Base-by-base conservation (phyloP, 2,329 filamentous ascomycete genomes). In the Aspergillus sergii region DNA sequence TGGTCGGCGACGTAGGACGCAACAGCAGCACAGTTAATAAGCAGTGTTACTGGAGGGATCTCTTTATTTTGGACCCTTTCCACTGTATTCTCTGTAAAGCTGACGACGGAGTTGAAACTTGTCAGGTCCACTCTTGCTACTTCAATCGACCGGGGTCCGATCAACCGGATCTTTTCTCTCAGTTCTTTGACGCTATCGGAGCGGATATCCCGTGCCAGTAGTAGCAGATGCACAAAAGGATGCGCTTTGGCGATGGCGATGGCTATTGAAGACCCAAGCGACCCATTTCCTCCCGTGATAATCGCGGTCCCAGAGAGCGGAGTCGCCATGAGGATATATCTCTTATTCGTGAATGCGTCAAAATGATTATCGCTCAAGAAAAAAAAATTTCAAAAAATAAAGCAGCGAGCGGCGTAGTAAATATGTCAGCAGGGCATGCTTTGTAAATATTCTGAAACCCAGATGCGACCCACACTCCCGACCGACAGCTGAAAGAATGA, bases 271-370 rank as follows among this genome's bases (percentile, higher is more conserved):
- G 75, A 76, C 14, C 76, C 74, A 43, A 78, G 66, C 8, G 66
- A 63, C 12, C 76, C 76, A 71, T 75, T 75, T 50, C 71, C 76
- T 19, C 75, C 76, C 41, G 76, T 78, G 48, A 78, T 77, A 45
- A 78, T 75, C 23, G 75, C 76, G 8, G 76, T 78, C 39, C 75
- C 75, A 32, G 68, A 68, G 16, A 78, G 73, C 59, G 75, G 72
- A 61, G 71, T 76, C 39, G 72, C 72, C 75, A 78, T 77, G 36
- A 21, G 34, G 28, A 32, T 26, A 9, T 36, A 19, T 36, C 10
- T 39, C 51, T 23, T 55, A 43, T 41, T 32, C 11, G 58, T 30
- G 28, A 16, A 30, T 32, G 41, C 32, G 32, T 43, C 36, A 43
- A 41, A 23, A 53, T 32, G 43, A 23, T n/a, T 48, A 43, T 53